These are phyloP conservation scores for Solanum dulcamara DNA, from an alignment of 257 asterid genomes.

Conservation along the genomic window DNA sequence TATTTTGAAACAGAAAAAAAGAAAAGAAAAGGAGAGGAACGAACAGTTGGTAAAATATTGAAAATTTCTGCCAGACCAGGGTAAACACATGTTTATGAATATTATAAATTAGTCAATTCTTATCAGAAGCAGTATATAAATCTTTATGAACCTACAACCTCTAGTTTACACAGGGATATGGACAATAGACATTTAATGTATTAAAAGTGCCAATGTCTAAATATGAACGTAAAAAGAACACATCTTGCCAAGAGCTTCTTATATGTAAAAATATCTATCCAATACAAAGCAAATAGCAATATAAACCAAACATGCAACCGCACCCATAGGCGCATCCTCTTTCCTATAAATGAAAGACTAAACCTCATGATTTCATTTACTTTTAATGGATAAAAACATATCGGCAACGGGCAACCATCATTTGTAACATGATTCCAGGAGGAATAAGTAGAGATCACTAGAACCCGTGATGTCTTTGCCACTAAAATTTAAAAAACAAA, in stretches of 20 bases:
- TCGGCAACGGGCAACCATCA: background rate
- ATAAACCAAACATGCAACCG: background rate
- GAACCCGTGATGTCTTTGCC: background rate
- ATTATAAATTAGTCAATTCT: background rate
- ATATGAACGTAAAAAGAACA: background rate
- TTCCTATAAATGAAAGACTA: background rate
- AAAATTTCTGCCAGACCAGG: background rate
- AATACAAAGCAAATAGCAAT: background rate
- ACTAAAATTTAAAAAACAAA: background rate
- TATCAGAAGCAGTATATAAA: background rate
- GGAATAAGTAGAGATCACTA: background rate
- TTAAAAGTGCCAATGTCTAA: background rate
- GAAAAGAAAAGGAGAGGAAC: background rate
- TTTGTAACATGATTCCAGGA: background rate
- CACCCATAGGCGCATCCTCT: background rate
- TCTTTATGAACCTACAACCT: background rate
- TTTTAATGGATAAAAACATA: background rate
- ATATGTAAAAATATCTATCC: background rate
- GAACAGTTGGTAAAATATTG: background rate
- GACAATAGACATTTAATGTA: background rate
- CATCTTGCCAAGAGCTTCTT: background rate
- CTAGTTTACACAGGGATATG: background rate
- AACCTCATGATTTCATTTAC: background rate
- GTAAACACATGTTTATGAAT: background rate
- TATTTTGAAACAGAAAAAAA: background rate